These are phyloP conservation scores for Paramecium primaurelia DNA, from an alignment of 73 alveolate genomes.

Conservation along the genomic window DNA sequence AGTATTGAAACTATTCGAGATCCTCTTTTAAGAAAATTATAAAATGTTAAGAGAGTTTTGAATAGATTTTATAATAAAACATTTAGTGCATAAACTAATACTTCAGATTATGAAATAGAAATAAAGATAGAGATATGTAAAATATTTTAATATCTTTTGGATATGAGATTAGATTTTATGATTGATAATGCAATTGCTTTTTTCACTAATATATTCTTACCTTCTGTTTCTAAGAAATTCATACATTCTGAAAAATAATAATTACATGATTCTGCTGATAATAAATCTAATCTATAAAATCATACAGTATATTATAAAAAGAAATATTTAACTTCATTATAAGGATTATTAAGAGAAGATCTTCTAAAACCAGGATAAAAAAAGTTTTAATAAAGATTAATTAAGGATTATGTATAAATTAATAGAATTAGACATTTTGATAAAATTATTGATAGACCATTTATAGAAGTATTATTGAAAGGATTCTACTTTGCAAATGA, in stretches of 20 bases:
- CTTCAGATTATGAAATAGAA: slow-evolving; percentile 44
- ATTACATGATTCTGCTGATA: not conserved
- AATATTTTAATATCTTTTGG: slow-evolving; percentile 1
- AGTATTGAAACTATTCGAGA: not conserved
- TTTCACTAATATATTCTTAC: not conserved
- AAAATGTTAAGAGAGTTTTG: not conserved
- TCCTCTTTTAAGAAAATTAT: not conserved
- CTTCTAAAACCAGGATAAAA: not conserved
- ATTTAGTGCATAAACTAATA: not conserved
- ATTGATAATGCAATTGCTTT: not conserved
- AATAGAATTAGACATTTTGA: slow-evolving; percentile 44
- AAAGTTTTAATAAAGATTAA: not conserved
- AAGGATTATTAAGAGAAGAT: not conserved
- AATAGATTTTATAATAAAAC: slow-evolving; percentile 12
- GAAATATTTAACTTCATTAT: not conserved
- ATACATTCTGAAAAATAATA: not conserved
- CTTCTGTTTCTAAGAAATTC: not conserved
- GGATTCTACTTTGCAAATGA: not conserved
- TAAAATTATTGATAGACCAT: slow-evolving; percentile 20
- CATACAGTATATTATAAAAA: not conserved
- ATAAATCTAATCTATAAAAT: not conserved
- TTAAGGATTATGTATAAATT: not conserved
- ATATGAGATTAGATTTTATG: slow-evolving; percentile 32
- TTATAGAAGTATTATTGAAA: slow-evolving; percentile 13
- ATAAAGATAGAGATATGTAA: slow-evolving; percentile 18